phyloP scores from a whole-genome alignment of 176 grass and related monocot species.

The Pontederia crassipes region DNA sequence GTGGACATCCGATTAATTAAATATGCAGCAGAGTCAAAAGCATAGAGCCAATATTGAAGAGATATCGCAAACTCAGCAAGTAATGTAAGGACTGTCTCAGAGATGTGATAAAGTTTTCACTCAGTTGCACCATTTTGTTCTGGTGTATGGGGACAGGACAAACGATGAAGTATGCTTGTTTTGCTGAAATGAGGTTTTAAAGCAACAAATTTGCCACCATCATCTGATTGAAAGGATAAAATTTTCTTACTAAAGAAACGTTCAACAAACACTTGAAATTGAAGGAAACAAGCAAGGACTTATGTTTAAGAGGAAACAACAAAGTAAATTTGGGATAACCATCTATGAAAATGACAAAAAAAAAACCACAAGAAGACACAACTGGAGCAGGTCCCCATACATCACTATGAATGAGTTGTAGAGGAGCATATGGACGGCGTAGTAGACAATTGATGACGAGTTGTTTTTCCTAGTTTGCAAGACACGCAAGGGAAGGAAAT shows the following conservation, averaged over 20 bases:
- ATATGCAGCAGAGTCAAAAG: neutral
- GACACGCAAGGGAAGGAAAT: too few species aligned
- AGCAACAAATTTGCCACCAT: neutral
- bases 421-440: too few species aligned
- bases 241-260: neutral
- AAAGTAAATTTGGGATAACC: neutral
- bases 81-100: neutral
- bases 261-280: too few species aligned
- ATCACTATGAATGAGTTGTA: too few species aligned
- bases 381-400: too few species aligned
- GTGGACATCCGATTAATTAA: too few species aligned
- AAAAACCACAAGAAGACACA: too few species aligned
- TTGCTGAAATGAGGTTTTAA: too few species aligned
- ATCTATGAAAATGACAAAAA: slow-evolving; percentile 3
- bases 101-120: neutral
- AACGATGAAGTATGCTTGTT: neutral
- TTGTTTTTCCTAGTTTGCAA: too few species aligned
- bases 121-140: slow-evolving; percentile 10
- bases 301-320: slow-evolving; percentile 1
- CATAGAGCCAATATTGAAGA: neutral
- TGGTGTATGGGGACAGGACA: neutral
- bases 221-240: neutral
- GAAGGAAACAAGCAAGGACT: neutral
- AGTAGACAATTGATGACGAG: too few species aligned
- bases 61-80: slow-evolving; percentile 4